Base-by-base conservation (phyloP, 2,329 filamentous ascomycete species). In the Aureobasidium sp. region DNA sequence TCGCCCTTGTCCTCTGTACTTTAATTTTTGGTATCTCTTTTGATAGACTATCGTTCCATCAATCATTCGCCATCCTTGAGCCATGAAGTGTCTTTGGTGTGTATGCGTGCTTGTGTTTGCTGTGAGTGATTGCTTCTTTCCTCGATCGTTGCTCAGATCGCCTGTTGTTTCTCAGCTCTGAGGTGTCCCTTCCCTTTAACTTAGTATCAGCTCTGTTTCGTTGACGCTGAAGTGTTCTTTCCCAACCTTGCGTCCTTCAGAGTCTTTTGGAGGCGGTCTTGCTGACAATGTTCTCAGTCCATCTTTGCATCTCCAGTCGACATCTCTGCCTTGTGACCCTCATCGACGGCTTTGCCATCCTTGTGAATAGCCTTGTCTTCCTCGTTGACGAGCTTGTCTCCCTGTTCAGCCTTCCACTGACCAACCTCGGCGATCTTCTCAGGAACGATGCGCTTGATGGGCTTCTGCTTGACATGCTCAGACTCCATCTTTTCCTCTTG, bases 341-440 rank as follows among this genome's bases (percentile, higher is more conserved):
- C 29, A 3, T 34, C 10, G 29, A n/a, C 29, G 7, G 20, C 47
- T 2, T 50, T n/a, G 47, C 17, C 46, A 10, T 48, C 26, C 26
- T n/a, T 3, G 1, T 10, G 2, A 6, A 37, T 15, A 37, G 29
- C 47, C 20, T 34, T 20, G 17, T 50, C 47, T 34, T 50, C 29
- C n/a, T 50, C 29, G 5, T 20, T n/a, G 29, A 10, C 29, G 10
- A 12, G 15, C 5, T 48, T 17, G 46, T 29, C 44, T 17, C 29
- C 26, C 26, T 10, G 17, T 17, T 20, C 20, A 5, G 12, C 34
- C 48, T 52, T 52, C 48, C 48, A 55, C 51, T 43, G 24, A 36
- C 51, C 51, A 29, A 55, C 51, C 36, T 55, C 51, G 5, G 51
- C 51, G 17, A 55, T 55, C 36, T 55, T 55, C 24, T 55, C 51